phyloP scores from a whole-genome alignment of 2,329 filamentous ascomycete species.

The Geoglossum cookeanum region DNA sequence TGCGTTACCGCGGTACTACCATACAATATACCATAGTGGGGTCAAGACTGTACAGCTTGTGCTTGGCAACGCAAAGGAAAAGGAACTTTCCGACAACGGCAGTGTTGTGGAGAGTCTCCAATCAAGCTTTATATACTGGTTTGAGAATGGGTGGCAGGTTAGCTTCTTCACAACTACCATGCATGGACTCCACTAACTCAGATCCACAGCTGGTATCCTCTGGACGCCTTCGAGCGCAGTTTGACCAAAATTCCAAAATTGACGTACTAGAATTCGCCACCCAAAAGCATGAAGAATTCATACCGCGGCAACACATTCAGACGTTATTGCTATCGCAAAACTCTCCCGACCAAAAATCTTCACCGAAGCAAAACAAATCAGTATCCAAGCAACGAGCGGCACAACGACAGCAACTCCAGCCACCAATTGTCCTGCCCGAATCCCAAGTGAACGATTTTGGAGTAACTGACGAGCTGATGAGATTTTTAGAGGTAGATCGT shows the following conservation, averaged over 20 bases:
- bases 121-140: conserved; percentile 77
- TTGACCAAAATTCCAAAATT: conserved; percentile 61
- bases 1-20: conserved; percentile 72
- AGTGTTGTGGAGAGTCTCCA: conserved; percentile 58
- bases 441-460: conserved; percentile 32
- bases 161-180: conserved; percentile 16
- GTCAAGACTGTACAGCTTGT: conserved; percentile 73
- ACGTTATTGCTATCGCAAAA: conserved; percentile 23
- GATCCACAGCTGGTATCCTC: conserved; percentile 49
- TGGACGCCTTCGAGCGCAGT: conserved; percentile 62
- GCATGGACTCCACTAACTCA: not conserved
- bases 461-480: conserved; percentile 35
- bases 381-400: conserved; percentile 30
- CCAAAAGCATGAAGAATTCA: conserved; percentile 59
- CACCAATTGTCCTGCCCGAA: conserved; percentile 18
- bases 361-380: conserved; percentile 39
- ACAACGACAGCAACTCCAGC: conserved; percentile 22
- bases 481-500: conserved; percentile 39
- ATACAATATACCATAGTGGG: conserved; percentile 73
- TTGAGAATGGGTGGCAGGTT: conserved; percentile 66
- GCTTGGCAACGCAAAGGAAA: conserved; percentile 48
- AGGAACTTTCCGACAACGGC: conserved; percentile 38
- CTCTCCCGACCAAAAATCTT: conserved; percentile 35
- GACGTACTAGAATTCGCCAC: conserved; percentile 72
- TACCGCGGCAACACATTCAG: conserved; percentile 46